phyloP scores from a whole-genome alignment of 2,329 filamentous ascomycete genomes.

The Gnomoniopsis sp. region DNA sequence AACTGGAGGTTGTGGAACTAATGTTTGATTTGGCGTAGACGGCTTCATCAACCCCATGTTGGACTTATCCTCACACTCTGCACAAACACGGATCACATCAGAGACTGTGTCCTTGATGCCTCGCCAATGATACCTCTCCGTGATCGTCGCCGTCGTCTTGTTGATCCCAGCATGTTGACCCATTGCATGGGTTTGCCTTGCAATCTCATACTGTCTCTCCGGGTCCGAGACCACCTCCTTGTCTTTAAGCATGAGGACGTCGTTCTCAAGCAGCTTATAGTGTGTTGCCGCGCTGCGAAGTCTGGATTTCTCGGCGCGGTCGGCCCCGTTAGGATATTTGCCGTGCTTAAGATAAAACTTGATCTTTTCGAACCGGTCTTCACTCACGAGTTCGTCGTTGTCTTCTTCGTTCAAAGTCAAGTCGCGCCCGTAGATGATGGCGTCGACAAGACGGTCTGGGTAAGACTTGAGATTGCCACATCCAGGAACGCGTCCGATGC shows the following conservation, averaged over 20 bases:
- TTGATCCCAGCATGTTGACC: conserved; percentile 86
- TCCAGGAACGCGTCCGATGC: conserved; percentile 77
- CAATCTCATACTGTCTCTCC: conserved; percentile 85
- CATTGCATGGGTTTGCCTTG: conserved; percentile 67
- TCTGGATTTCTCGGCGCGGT: conserved; percentile 92
- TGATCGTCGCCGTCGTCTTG: conserved; percentile 92
- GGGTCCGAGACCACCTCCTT: conserved; percentile 96
- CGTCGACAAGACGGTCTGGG: conserved; percentile 67
- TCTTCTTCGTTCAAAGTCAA: conserved; percentile 40
- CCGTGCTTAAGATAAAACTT: conserved; percentile 93
- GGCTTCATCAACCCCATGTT: conserved; percentile 6
- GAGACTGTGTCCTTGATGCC: conserved; percentile 97
- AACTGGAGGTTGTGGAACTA: conserved; percentile 5
- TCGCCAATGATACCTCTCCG: conserved; percentile 95
- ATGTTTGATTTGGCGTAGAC: conserved; percentile 10
- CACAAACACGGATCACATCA: conserved; percentile 88
- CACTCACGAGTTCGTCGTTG: conserved; percentile 82
- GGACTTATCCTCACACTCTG: conserved; percentile 81
- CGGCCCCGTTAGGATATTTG: conserved; percentile 88
- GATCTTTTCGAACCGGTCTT: conserved; percentile 98
- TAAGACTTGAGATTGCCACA: conserved; percentile 68
- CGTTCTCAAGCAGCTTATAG: conserved; percentile 75
- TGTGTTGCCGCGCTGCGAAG: conserved; percentile 91
- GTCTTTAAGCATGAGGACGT: conserved; percentile 92
- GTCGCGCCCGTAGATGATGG: conserved; percentile 74